Evolutionary conservation across 345 rosid genomes (phyloP).

Genomic region (Eucalyptus curtisii): DNA sequence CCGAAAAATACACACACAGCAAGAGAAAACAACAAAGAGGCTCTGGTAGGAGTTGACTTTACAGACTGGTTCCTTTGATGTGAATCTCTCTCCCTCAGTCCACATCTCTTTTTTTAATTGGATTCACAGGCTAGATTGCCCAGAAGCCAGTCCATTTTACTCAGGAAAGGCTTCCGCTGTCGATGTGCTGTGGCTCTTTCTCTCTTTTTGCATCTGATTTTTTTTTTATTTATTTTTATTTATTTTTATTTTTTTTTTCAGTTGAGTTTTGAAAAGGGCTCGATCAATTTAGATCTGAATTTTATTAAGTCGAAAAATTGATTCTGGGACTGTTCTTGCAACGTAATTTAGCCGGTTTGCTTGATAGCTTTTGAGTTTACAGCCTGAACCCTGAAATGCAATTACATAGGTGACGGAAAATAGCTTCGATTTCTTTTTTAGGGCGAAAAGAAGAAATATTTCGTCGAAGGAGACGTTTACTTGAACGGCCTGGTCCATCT

Average conservation of each 20-base stretch:
- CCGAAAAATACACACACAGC: background rate
- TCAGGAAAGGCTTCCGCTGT: background rate
- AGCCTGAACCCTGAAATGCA: background rate
- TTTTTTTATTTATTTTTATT: too few relatives aligned
- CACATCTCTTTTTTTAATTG: background rate
- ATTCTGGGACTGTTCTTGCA: background rate
- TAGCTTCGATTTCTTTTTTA: background rate
- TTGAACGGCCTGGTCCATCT: background rate
- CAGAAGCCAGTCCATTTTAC: background rate
- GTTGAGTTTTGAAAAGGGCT: background rate
- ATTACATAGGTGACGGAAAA: background rate
- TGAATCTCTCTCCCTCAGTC: background rate
- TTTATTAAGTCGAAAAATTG: background rate
- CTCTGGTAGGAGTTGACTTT: constrained; percentile 23
- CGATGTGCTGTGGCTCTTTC: background rate
- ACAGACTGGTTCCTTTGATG: constrained; percentile 11
- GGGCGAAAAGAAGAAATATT: background rate
- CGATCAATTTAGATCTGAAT: background rate
- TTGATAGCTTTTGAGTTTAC: background rate
- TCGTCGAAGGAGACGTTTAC: background rate
- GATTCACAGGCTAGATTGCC: background rate
- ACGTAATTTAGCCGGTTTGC: background rate
- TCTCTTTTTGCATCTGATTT: background rate
- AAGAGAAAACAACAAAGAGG: background rate
- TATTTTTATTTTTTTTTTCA: background rate